A percentile compares a stretch with the other conserved stretches of the same genome.
Conservation (phyloP, 352 stramenopile species). For the Phytophthora capsici region DNA sequence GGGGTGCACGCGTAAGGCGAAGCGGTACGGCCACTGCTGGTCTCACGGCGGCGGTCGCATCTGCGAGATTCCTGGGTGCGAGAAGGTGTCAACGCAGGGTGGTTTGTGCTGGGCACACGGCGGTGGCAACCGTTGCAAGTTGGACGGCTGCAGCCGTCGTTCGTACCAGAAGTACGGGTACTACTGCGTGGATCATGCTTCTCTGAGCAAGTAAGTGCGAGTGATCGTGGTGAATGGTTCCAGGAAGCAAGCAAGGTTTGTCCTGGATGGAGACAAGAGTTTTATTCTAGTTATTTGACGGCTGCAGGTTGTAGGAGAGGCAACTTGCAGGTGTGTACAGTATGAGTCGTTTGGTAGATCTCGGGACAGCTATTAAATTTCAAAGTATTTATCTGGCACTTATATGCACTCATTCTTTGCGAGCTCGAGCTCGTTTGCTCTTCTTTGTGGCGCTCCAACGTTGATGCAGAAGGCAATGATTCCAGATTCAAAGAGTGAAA, state of each 20-base stretch:
- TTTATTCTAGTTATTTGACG: too few species aligned
- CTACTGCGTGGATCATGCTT: slow-evolving; percentile 63
- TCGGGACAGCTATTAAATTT: too few species aligned
- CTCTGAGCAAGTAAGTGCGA: slow-evolving; percentile 25
- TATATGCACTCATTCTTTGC: too few species aligned
- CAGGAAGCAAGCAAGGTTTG: background rate
- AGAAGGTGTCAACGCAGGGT: slow-evolving; percentile 67
- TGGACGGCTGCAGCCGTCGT: slow-evolving; percentile 62
- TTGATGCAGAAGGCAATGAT: too few species aligned
- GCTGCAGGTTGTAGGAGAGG: too few species aligned
- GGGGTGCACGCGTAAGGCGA: slow-evolving; percentile 68
- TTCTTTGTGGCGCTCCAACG: too few species aligned
- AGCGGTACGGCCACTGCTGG: slow-evolving; percentile 77
- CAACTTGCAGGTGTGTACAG: too few species aligned
- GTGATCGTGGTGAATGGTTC: slow-evolving; percentile 1
- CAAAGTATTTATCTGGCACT: too few species aligned
- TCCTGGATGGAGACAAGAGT: too few species aligned
- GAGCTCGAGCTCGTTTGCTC: too few species aligned
- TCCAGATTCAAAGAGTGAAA: too few species aligned
- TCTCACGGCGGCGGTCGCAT: slow-evolving; percentile 74
- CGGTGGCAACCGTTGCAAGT: slow-evolving; percentile 62
- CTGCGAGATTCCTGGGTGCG: slow-evolving; percentile 60
- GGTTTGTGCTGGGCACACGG: slow-evolving; percentile 77
- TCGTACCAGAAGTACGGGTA: slow-evolving; percentile 78
- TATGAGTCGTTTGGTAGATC: too few species aligned